A percentile compares a stretch with the other conserved stretches of the same genome.
Conservation (phyloP, 371 early-diverging fungal genomes). For the Catenaria anguillulae region DNA sequence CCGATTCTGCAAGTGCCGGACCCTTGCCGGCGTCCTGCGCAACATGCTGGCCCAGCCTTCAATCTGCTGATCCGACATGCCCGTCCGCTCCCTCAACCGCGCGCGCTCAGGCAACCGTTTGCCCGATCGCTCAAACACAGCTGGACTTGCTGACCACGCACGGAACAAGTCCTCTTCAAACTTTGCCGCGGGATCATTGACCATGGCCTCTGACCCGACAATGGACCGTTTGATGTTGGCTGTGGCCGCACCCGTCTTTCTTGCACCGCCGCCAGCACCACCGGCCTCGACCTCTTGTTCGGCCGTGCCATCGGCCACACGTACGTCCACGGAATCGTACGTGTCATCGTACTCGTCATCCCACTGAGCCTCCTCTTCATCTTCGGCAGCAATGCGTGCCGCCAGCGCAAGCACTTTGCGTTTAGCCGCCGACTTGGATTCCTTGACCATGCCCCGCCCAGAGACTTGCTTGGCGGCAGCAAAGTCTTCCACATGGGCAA, state of each 20-base stretch:
- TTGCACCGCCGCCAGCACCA: neutral
- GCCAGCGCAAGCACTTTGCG: neutral
- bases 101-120: conserved; percentile 47
- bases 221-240: conserved; percentile 6
- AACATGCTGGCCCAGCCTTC: conserved; percentile 88
- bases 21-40: conserved; percentile 7
- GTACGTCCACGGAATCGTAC: conserved; percentile 60
- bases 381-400: neutral
- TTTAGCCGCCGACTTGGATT: no score
- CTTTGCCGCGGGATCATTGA: conserved; percentile 9
- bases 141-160: conserved; percentile 29
- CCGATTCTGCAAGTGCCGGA: no score
- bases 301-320: conserved; percentile 35
- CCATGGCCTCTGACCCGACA: no score
- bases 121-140: conserved; percentile 39
- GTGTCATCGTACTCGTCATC: conserved; percentile 87
- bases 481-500: no score
- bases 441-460: no score
- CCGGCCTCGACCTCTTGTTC: conserved; percentile 36
- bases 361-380: conserved; percentile 14
- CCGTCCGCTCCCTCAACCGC: conserved; percentile 41
- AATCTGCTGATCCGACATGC: conserved; percentile 77
- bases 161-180: conserved; percentile 16
- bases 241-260: no score
- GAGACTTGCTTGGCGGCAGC: no score